Evolutionary conservation across 805 yeast species (phyloP).

Genomic region (Candida michaelii): DNA sequence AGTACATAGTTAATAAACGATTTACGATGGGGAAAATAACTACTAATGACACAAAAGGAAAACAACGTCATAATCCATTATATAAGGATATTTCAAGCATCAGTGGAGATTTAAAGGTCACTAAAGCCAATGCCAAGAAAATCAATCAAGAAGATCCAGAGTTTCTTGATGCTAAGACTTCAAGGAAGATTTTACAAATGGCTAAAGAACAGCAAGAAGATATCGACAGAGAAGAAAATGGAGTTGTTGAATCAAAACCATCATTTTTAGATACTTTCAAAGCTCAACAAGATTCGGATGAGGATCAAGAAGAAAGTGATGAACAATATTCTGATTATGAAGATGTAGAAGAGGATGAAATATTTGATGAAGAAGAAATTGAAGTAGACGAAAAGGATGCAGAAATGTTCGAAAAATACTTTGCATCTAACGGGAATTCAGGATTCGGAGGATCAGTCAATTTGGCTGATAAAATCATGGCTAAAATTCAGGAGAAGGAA

Average conservation of each 20-base stretch:
- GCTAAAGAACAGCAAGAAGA: slow-evolving; percentile 95
- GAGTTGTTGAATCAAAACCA: slow-evolving; percentile 16
- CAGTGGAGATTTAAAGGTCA: slow-evolving; percentile 63
- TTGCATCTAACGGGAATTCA: slow-evolving; percentile 34
- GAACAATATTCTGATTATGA: slow-evolving; percentile 59
- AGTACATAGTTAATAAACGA: slow-evolving; percentile 6
- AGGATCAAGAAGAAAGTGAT: slow-evolving; percentile 41
- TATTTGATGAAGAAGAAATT: slow-evolving; percentile 55
- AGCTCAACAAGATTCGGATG: slow-evolving; percentile 21
- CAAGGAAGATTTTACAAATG: slow-evolving; percentile 81
- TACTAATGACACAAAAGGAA: slow-evolving; percentile 49
- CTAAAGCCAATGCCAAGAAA: slow-evolving; percentile 31
- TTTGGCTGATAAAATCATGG: slow-evolving; percentile 92
- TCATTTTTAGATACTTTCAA: slow-evolving; percentile 23
- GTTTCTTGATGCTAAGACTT: slow-evolving; percentile 74
- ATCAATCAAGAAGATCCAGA: slow-evolving; percentile 48
- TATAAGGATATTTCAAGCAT: slow-evolving; percentile 74
- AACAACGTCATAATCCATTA: slow-evolving; percentile 79
- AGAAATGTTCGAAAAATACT: slow-evolving; percentile 76
- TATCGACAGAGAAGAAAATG: slow-evolving; percentile 55
- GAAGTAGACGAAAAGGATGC: slow-evolving; percentile 80
- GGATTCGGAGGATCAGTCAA: slow-evolving; percentile 48
- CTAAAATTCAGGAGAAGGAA: slow-evolving; percentile 78
- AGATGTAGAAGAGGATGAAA: slow-evolving; percentile 52
- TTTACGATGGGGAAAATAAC: slow-evolving; percentile 65